phyloP scores from a whole-genome alignment of 441 rosid species.

The Syzygium malaccense region DNA sequence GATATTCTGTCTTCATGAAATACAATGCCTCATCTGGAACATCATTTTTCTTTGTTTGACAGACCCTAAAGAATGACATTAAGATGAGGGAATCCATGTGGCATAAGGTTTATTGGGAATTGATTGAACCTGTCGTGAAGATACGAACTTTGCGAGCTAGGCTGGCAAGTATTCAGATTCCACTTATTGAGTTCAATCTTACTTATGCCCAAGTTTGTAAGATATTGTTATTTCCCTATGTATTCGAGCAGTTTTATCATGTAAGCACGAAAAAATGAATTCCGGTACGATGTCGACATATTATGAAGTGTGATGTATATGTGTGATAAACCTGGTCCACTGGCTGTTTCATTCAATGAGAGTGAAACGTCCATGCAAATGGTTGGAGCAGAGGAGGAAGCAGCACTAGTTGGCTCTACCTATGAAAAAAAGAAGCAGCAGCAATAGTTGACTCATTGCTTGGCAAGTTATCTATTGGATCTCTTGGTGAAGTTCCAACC shows the following conservation, averaged over 20 bases:
- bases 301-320: neutral
- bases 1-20: neutral
- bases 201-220: neutral
- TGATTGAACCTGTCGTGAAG: conserved; percentile 74
- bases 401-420: neutral
- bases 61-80: conserved; percentile 85
- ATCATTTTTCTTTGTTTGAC: neutral
- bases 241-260: neutral
- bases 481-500: neutral
- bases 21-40: neutral
- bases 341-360: neutral
- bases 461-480: neutral
- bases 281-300: neutral
- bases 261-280: neutral
- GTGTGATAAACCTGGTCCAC: neutral
- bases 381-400: neutral
- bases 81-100: conserved; percentile 72
- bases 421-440: neutral
- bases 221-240: neutral
- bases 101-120: conserved; percentile 75
- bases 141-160: conserved; percentile 90
- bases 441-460: neutral
- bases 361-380: neutral
- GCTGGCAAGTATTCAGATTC: conserved; percentile 42
- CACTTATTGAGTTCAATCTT: neutral